Percentiles rank a stretch among this genome's conserved stretches.
Evolutionary conservation across 192 early-diverging fungal genomes (phyloP).

Genomic region (Coemansia sp.): DNA sequence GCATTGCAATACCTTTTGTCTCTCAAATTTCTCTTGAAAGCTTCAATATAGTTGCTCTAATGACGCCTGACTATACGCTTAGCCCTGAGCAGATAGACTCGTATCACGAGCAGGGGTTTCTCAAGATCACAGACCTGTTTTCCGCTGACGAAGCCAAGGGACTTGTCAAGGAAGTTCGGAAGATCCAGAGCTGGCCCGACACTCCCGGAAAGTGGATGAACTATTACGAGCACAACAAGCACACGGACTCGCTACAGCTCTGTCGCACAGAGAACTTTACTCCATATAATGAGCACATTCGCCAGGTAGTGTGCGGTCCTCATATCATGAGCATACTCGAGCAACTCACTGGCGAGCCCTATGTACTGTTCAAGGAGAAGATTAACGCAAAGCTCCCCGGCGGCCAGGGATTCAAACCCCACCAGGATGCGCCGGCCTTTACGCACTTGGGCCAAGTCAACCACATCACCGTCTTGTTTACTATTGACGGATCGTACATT

Average conservation of each 20-base stretch:
- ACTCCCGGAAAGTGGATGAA: conserved; percentile 63
- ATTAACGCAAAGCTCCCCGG: conserved; percentile 62
- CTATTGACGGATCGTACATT: conserved; percentile 56
- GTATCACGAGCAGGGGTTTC: conserved; percentile 55
- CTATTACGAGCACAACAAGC: conserved; percentile 59
- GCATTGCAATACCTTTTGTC: neutral
- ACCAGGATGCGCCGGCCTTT: conserved; percentile 64
- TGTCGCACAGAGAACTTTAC: conserved; percentile 66
- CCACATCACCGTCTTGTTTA: conserved; percentile 60
- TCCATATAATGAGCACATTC: conserved; percentile 54
- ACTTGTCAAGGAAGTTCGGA: conserved; percentile 48
- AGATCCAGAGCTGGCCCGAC: conserved; percentile 56
- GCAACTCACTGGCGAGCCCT: conserved; percentile 56
- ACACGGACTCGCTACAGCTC: conserved; percentile 48
- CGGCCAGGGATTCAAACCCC: conserved; percentile 60
- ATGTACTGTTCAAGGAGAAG: conserved; percentile 64
- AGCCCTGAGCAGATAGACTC: conserved; percentile 51
- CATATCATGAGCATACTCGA: conserved; percentile 51
- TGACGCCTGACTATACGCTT: conserved; percentile 43
- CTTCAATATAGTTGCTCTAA: neutral
- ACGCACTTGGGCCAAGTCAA: conserved; percentile 57
- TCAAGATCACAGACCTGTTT: conserved; percentile 59
- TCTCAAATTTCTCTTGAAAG: neutral
- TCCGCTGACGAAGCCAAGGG: conserved; percentile 48
- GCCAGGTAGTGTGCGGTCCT: conserved; percentile 48